Base-by-base conservation (phyloP, 2,329 filamentous ascomycete genomes). In the Aschersonia sp. region DNA sequence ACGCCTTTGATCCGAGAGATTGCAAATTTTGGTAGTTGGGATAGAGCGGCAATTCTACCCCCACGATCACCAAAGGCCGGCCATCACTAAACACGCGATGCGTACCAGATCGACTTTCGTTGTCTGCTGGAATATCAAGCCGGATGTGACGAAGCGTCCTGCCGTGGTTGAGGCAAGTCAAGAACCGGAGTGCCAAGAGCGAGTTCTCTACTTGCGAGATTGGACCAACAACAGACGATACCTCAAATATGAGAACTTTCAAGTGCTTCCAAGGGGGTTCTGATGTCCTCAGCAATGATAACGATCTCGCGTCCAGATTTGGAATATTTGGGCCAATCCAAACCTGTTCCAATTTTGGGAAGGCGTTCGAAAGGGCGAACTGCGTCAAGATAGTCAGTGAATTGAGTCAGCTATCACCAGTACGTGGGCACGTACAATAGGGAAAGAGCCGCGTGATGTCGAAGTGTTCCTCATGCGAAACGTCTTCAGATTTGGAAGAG, bases 291-390 rank as follows among this genome's bases (percentile, higher is more conserved):
- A 45, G 30, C 51, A 50, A 55, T 32, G 45, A 37, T 7, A 45
- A 32, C 2, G 30, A 40, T n/a, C 45, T 35, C 8, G 47, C n/a
- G 30, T 50, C 50, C 8, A 62, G 50, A 6, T 56, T 53, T 2
- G 59, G 51, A 7, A 59, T 58, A 29, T 54, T 54, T 2, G 49
- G 49, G 10, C 48, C 48, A 32, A 65, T 48, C 52, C 55, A 60
- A 3, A 66, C 51, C 44, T 66, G 62, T 45, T 65, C 56, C 10
- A 65, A 41, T 1, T 49, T 51, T 9, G 59, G 62, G 10, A 48
- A 50, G 12, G 49, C 37, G 8, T 35, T 42, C 4, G 49, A 47
- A 8, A 50, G 42, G 8, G 45, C 42, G 41, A 61, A 55, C 62
- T 65, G 22, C 5, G 10, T 22, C 22, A 31, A 37, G 32, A 37